Evolutionary conservation across 495 filamentous ascomycete genomes (phyloP).

Genomic region (Hypoxylon subgilvum): DNA sequence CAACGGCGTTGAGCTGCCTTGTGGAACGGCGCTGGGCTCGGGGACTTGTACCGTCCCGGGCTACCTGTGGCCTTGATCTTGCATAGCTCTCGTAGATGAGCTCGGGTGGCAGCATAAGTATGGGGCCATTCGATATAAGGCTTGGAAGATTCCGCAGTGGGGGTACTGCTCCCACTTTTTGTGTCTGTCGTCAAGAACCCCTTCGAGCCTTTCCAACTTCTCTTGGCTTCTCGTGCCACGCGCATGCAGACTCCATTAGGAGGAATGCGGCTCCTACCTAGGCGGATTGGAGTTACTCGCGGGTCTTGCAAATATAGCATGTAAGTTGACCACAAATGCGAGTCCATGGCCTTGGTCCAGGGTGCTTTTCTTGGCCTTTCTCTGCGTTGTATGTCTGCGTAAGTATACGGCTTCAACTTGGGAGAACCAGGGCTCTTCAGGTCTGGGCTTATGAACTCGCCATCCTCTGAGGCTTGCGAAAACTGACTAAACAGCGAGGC

Average conservation of each 20-base stretch:
- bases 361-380: slow-evolving; percentile 52
- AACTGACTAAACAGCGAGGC: slow-evolving; percentile 55
- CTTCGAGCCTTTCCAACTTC: slow-evolving; percentile 76
- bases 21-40: slow-evolving; percentile 74
- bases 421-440: slow-evolving; percentile 43
- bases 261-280: slow-evolving; percentile 82
- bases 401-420: slow-evolving; percentile 16
- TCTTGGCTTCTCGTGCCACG: slow-evolving; percentile 82
- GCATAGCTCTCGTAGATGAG: slow-evolving; percentile 81
- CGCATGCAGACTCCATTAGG: slow-evolving; percentile 88
- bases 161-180: slow-evolving; percentile 73
- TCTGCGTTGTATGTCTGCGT: slow-evolving; percentile 12
- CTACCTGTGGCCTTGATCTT: slow-evolving; percentile 73
- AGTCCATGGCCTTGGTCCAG: slow-evolving; percentile 91
- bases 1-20: slow-evolving; percentile 58
- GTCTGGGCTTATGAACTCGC: slow-evolving; percentile 51
- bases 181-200: slow-evolving; percentile 39
- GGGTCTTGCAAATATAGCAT: slow-evolving; percentile 87
- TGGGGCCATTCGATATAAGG: slow-evolving; percentile 74
- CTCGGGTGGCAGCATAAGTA: slow-evolving; percentile 78
- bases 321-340: slow-evolving; percentile 92
- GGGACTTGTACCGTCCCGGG: slow-evolving; percentile 65
- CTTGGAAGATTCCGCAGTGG: slow-evolving; percentile 55
- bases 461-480: slow-evolving; percentile 56
- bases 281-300: slow-evolving; percentile 90